Conservation (phyloP, 1,284 basidiomycete genomes). For the Anthracocystis setariae region DNA sequence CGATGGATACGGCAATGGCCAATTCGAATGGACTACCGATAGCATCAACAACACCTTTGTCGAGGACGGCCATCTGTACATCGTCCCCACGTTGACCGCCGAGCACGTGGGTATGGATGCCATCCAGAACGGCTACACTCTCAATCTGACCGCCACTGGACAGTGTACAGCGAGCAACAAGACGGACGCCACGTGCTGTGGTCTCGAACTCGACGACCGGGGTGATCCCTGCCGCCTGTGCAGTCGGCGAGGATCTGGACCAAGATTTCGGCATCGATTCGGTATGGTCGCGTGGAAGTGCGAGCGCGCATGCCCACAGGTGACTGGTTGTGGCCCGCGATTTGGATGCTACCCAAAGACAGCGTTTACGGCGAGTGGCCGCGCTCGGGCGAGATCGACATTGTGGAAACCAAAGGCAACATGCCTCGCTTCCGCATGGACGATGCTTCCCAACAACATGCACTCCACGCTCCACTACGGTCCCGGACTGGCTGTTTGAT, state of each 20-base stretch:
- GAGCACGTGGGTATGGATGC: conserved; percentile 76
- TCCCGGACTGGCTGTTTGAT: conserved; percentile 71
- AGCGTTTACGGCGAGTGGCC: conserved; percentile 83
- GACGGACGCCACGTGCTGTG: conserved; percentile 69
- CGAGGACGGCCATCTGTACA: conserved; percentile 79
- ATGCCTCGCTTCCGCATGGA: conserved; percentile 74
- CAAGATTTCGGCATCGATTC: conserved; percentile 73
- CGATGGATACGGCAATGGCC: conserved; percentile 86
- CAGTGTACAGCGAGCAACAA: conserved; percentile 75
- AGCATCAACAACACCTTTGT: conserved; percentile 82
- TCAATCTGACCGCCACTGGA: conserved; percentile 79
- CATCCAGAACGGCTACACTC: conserved; percentile 77
- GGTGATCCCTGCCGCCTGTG: conserved; percentile 79
- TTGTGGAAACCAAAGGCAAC: conserved; percentile 74
- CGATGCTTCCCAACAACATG: conserved; percentile 73
- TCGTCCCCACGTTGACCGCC: conserved; percentile 84
- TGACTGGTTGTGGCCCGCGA: conserved; percentile 81
- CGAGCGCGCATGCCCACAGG: conserved; percentile 78
- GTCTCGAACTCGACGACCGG: conserved; percentile 68
- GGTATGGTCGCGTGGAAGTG: conserved; percentile 84
- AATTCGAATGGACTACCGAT: conserved; percentile 87
- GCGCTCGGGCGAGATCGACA: conserved; percentile 79
- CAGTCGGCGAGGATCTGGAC: conserved; percentile 82
- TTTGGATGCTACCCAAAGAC: conserved; percentile 83
- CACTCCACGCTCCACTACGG: conserved; percentile 86